A percentile compares a stretch with the other conserved stretches of the same genome.
phyloP scores from a whole-genome alignment of 1,284 basidiomycete species.

The Gymnopus androsaceus region DNA sequence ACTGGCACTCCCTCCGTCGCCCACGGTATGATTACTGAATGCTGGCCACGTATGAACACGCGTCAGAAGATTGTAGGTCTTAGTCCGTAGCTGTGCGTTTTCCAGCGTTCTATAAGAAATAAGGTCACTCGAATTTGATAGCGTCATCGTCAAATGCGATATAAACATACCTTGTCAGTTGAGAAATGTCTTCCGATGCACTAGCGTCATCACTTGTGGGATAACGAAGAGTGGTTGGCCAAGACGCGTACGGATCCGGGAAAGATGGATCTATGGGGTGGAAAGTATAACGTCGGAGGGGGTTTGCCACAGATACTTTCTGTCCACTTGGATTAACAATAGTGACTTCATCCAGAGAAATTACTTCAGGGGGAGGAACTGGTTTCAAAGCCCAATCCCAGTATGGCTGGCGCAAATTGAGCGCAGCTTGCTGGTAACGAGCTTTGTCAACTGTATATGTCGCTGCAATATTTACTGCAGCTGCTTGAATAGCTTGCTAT shows the following conservation, averaged over 20 bases:
- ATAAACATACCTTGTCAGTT: conserved; percentile 31
- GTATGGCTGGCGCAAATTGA: conserved; percentile 44
- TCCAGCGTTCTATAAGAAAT: conserved; percentile 12
- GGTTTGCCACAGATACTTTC: conserved; percentile 38
- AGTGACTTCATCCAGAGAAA: conserved; percentile 35
- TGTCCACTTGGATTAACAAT: conserved; percentile 42
- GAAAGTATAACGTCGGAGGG: conserved; percentile 46
- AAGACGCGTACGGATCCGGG: conserved; percentile 35
- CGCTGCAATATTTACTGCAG: conserved; percentile 40
- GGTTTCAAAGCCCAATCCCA: conserved; percentile 55
- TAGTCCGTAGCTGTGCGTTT: conserved; percentile 30
- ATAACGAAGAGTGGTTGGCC: conserved; percentile 44
- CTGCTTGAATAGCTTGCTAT: conserved; percentile 46
- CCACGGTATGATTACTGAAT: conserved; percentile 47
- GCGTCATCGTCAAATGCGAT: neutral
- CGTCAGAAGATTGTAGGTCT: conserved; percentile 42
- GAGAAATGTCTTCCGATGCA: conserved; percentile 34
- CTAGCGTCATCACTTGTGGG: conserved; percentile 29
- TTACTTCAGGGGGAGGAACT: conserved; percentile 45
- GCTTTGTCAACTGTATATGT: conserved; percentile 37
- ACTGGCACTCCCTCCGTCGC: conserved; percentile 36
- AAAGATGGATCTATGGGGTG: conserved; percentile 43
- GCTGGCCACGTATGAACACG: conserved; percentile 40
- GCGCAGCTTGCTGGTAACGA: conserved; percentile 40
- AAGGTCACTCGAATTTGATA: conserved; percentile 18